Conservation (phyloP, 2,329 filamentous ascomycete species). For the Epichloe aotearoae region DNA sequence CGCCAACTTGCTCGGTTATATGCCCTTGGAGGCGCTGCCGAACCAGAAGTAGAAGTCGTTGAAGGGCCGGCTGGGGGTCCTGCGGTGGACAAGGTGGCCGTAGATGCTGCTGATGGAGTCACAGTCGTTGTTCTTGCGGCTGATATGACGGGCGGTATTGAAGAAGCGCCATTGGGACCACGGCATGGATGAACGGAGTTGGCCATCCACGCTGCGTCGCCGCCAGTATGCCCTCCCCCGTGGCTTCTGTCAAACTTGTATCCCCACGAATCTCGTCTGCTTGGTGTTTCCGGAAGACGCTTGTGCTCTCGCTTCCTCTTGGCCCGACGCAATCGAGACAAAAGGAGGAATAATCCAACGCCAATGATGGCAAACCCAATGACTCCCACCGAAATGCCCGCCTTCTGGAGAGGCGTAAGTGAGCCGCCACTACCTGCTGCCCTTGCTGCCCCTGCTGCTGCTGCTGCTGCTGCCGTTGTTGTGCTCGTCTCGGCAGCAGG, state of each 20-base stretch:
- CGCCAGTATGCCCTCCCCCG: slow-evolving; percentile 6
- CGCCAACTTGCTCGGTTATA: slow-evolving; percentile 20
- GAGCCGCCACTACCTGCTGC: slow-evolving; percentile 7
- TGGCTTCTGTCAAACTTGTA: slow-evolving; percentile 16
- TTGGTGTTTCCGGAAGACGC: background rate
- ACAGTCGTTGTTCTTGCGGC: background rate
- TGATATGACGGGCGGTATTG: background rate
- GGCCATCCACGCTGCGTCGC: slow-evolving; percentile 14
- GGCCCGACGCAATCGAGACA: slow-evolving; percentile 28
- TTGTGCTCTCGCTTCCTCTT: slow-evolving; percentile 19
- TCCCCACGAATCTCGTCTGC: slow-evolving; percentile 23
- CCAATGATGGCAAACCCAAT: slow-evolving; percentile 35
- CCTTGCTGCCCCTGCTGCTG: slow-evolving; percentile 6
- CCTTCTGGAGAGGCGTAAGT: slow-evolving; percentile 33
- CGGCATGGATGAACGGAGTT: slow-evolving; percentile 12
- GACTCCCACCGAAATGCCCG: slow-evolving; percentile 44
- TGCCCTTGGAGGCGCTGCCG: slow-evolving; percentile 8
- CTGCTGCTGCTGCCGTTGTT: slow-evolving; percentile 1
- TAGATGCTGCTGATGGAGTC: background rate
- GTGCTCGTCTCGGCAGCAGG: slow-evolving; percentile 3
- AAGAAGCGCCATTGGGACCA: slow-evolving; percentile 7
- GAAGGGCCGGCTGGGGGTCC: slow-evolving; percentile 1
- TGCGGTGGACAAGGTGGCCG: background rate
- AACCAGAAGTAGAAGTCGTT: background rate
- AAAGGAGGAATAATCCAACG: slow-evolving; percentile 32